Base-by-base conservation (phyloP, 192 early-diverging fungal genomes). In the Backusella parvicylindrica region DNA sequence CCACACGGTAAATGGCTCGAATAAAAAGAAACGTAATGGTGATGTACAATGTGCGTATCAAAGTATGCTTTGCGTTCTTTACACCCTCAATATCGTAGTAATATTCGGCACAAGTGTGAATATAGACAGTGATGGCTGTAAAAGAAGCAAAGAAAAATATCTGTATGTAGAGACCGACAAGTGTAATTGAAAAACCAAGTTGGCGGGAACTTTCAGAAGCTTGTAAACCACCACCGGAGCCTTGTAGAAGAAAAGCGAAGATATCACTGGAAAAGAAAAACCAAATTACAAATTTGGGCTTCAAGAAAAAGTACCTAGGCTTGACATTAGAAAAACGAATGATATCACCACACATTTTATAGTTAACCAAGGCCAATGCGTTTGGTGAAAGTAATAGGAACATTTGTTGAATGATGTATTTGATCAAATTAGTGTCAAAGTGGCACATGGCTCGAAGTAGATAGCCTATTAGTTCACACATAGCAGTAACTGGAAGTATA, bases 191-290 rank as follows among this genome's bases (percentile, higher is more conserved):
- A 21, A 0, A 8, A 23, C 66, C 66, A 3, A 36, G n/a, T 1
- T 68, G n/a, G 1, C 1, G 32, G 0, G 66, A 33, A 13, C 6
- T 36, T 12, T 12, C 21, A 67, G 35, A 38, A 0, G 64, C 32
- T 15, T 35, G 32, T 6, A 65, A 16, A 31, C 31, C 30, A 4
- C 64, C 33, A 35, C 64, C 64, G 2, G 30, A 16, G 4, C 66
- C 66, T 68, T 68, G 66, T 37, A 68, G 38, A 1, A 68, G 1
- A 12, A 68, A 68, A 18, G 66, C 35, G 9, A 68, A 68, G 2
- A 68, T 37, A 36, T 68, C 66, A 0, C 66, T 68, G 18, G n/a
- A 68, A 21, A 68, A 68, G 18, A 68, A 68, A 68, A 68, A 68
- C 66, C 66, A 68, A 23, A 35, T 68, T 11, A 68, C 66, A 68